Percentiles rank a stretch among this genome's conserved stretches.
Conservation (phyloP, 2,329 filamentous ascomycete genomes). For the Cadophora sp. region DNA sequence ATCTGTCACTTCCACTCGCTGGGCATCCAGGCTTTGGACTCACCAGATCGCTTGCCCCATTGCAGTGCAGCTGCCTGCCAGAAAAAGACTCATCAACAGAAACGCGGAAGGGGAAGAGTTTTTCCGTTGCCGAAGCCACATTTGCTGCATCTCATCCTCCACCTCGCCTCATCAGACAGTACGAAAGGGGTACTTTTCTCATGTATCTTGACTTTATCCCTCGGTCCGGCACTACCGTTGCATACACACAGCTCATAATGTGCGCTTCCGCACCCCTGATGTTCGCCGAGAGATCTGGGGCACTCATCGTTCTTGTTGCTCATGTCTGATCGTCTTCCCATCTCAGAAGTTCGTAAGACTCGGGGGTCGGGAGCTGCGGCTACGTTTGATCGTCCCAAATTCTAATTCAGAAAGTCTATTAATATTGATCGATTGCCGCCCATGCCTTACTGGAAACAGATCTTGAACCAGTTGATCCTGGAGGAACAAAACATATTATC, state of each 20-base stretch:
- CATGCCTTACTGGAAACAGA: not conserved
- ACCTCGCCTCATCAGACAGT: not conserved
- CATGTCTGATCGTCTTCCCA: not conserved
- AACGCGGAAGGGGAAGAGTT: not conserved
- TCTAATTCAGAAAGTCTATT: not conserved
- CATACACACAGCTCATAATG: not conserved
- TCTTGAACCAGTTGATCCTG: not conserved
- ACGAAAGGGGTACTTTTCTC: no score
- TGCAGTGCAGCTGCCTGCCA: no score
- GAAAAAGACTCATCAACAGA: no score
- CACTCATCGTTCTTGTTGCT: not conserved
- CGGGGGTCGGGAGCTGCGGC: not conserved
- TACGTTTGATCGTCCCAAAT: constrained; percentile 4
- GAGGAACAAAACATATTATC: not conserved
- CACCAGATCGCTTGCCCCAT: no score
- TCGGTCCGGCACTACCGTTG: constrained; percentile 2
- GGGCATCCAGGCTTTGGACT: no score
- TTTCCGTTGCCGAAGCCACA: not conserved
- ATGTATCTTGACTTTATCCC: not conserved
- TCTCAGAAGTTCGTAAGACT: not conserved
- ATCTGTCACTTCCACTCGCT: no score
- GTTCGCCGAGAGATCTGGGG: not conserved
- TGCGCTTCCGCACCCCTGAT: not conserved
- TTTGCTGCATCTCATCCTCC: not conserved
- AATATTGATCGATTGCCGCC: not conserved